Conservation (phyloP, 2,329 filamentous ascomycete species). For the Aspergillus sp. region DNA sequence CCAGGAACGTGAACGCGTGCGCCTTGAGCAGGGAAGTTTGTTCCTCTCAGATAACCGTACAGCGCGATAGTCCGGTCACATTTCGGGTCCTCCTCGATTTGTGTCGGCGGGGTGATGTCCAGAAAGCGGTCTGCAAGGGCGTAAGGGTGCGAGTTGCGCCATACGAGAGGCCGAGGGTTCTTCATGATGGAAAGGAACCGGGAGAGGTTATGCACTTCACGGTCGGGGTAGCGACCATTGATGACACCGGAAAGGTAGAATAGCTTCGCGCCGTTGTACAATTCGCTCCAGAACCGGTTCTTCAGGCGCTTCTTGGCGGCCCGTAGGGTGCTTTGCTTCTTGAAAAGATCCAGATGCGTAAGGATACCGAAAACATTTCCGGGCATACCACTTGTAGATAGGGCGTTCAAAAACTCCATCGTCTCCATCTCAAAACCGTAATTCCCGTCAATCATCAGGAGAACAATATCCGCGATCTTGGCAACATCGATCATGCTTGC, state of each 20-base stretch:
- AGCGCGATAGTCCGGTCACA: conserved; percentile 89
- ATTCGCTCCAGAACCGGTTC: conserved; percentile 91
- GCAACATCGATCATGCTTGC: conserved; percentile 96
- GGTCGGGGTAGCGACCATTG: conserved; percentile 93
- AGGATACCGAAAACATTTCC: conserved; percentile 97
- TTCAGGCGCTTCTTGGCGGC: conserved; percentile 96
- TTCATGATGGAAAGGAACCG: conserved; percentile 99
- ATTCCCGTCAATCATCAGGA: conserved; percentile 98
- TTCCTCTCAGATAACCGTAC: conserved; percentile 91
- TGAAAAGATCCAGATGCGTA: conserved; percentile 93
- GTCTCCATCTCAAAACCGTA: conserved; percentile 99
- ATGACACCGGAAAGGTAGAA: conserved; percentile 97
- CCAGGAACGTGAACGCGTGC: conserved; percentile 91
- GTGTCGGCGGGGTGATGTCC: conserved; percentile 90
- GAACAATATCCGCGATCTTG: conserved; percentile 94
- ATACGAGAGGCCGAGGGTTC: conserved; percentile 92
- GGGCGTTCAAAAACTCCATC: conserved; percentile 96
- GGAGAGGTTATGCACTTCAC: conserved; percentile 92
- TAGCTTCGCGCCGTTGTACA: conserved; percentile 94
- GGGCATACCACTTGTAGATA: conserved; percentile 94
- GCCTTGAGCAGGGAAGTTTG: conserved; percentile 83
- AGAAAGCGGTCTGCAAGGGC: conserved; percentile 90
- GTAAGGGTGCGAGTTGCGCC: conserved; percentile 96
- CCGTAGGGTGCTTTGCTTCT: conserved; percentile 86
- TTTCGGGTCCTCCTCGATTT: conserved; percentile 82